Evolutionary conservation across 768 basidiomycete genomes (phyloP).

Genomic region (Tulasnella sp.): DNA sequence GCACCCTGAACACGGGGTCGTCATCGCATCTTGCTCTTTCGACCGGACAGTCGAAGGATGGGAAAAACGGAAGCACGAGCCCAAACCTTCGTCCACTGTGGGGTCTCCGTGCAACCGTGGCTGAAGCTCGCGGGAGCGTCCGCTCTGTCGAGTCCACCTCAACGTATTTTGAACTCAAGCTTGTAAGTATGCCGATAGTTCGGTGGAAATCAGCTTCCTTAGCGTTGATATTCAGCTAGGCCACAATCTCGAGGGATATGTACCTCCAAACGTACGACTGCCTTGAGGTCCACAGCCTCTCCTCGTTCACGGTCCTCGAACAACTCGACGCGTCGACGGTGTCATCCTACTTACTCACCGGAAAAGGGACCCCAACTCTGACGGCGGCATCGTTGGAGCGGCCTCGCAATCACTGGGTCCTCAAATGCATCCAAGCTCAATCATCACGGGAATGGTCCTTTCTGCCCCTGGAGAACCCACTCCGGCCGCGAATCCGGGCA

Average conservation of each 20-base stretch:
- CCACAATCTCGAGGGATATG: slow-evolving; percentile 84
- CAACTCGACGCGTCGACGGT: slow-evolving; percentile 70
- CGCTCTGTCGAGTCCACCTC: slow-evolving; percentile 85
- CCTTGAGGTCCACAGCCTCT: slow-evolving; percentile 53
- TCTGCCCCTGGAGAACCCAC: slow-evolving; percentile 43
- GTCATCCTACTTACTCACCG: slow-evolving; percentile 40
- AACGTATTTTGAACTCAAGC: slow-evolving; percentile 78
- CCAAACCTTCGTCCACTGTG: slow-evolving; percentile 45
- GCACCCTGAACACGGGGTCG: slow-evolving; percentile 85
- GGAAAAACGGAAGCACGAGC: slow-evolving; percentile 48
- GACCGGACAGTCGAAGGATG: slow-evolving; percentile 92
- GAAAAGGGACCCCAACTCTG: slow-evolving; percentile 24
- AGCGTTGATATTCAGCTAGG: slow-evolving; percentile 46
- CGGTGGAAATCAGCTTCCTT: neutral
- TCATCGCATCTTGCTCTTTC: slow-evolving; percentile 83
- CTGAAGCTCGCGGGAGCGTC: slow-evolving; percentile 83
- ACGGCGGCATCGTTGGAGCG: slow-evolving; percentile 40
- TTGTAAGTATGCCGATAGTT: slow-evolving; percentile 49
- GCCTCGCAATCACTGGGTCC: slow-evolving; percentile 51
- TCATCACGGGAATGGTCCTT: neutral
- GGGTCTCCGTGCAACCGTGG: slow-evolving; percentile 68
- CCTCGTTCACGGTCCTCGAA: slow-evolving; percentile 69
- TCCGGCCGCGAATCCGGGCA: slow-evolving; percentile 32
- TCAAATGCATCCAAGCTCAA: neutral
- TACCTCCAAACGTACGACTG: slow-evolving; percentile 87